Conservation (phyloP, 2,329 filamentous ascomycete genomes). For the Diaporthe vaccinii region DNA sequence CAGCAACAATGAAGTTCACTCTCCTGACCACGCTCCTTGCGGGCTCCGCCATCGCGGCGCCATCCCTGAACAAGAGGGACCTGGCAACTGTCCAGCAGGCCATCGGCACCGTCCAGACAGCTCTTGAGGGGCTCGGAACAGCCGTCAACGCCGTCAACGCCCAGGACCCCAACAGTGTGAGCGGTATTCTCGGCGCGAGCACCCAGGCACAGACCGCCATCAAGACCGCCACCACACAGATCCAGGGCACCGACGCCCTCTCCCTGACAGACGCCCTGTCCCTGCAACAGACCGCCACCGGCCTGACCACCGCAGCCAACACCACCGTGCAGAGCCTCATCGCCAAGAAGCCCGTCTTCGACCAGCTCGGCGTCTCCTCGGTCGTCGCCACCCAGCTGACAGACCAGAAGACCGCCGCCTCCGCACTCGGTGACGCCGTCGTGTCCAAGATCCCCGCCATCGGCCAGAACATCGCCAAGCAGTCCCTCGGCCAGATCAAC, state of each 20-base stretch:
- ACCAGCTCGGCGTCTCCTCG: slow-evolving; percentile 47
- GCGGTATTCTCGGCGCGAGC: slow-evolving; percentile 58
- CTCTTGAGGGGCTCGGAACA: slow-evolving; percentile 35
- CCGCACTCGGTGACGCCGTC: slow-evolving; percentile 51
- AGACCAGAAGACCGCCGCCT: slow-evolving; percentile 44
- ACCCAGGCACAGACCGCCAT: slow-evolving; percentile 40
- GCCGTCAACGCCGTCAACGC: slow-evolving; percentile 37
- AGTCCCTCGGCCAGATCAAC: slow-evolving; percentile 46
- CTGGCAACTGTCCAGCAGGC: slow-evolving; percentile 35
- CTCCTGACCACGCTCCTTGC: slow-evolving; percentile 35
- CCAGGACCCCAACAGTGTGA: slow-evolving; percentile 57
- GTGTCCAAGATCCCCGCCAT: slow-evolving; percentile 47
- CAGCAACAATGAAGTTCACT: slow-evolving; percentile 36
- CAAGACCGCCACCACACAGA: slow-evolving; percentile 45
- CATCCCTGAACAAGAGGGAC: slow-evolving; percentile 35
- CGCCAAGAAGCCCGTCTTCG: slow-evolving; percentile 47
- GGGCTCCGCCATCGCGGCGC: slow-evolving; percentile 35
- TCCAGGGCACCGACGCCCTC: slow-evolving; percentile 46
- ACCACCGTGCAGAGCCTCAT: slow-evolving; percentile 43
- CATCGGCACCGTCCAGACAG: slow-evolving; percentile 34
- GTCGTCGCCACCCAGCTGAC: slow-evolving; percentile 46
- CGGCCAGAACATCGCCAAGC: slow-evolving; percentile 48
- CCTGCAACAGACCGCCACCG: slow-evolving; percentile 43
- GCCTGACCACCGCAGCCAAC: slow-evolving; percentile 44
- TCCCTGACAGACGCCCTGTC: slow-evolving; percentile 43